Evolutionary conservation across 805 yeast species (phyloP).

Genomic region (Wickerhamiella musiphila): DNA sequence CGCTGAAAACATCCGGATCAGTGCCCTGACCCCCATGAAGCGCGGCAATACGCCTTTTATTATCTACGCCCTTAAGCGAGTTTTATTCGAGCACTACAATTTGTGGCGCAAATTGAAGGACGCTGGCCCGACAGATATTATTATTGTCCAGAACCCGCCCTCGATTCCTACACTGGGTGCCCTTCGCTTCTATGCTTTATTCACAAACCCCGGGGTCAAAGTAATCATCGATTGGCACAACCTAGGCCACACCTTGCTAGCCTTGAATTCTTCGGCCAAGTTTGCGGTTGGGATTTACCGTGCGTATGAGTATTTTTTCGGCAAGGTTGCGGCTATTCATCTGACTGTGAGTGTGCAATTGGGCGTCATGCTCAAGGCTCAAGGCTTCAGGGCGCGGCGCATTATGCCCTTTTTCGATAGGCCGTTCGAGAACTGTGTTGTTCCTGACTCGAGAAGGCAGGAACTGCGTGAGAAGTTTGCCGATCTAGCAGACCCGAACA

Average conservation of each 20-base stretch:
- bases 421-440: conserved; percentile 53
- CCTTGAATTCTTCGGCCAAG: conserved; percentile 39
- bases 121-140: conserved; percentile 32
- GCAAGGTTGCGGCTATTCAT: conserved; percentile 49
- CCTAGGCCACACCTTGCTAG: conserved; percentile 67
- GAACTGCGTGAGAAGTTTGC: conserved; percentile 25
- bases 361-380: conserved; percentile 44
- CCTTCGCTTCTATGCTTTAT: conserved; percentile 33
- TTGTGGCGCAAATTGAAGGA: conserved; percentile 32
- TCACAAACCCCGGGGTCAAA: conserved; percentile 35
- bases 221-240: conserved; percentile 93
- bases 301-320: conserved; percentile 45
- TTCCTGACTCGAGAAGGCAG: conserved; percentile 16
- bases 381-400: conserved; percentile 32
- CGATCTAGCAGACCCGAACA: conserved; percentile 31
- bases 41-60: conserved; percentile 29
- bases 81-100: conserved; percentile 34
- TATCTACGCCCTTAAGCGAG: conserved; percentile 41
- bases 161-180: conserved; percentile 65
- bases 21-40: conserved; percentile 17
- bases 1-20: conserved; percentile 17
- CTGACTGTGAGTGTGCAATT: conserved; percentile 66
- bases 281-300: conserved; percentile 45
- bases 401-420: conserved; percentile 67
- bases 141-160: conserved; percentile 78